phyloP scores from a whole-genome alignment of 2,329 filamentous ascomycete species.

The Xylaria multiplex region DNA sequence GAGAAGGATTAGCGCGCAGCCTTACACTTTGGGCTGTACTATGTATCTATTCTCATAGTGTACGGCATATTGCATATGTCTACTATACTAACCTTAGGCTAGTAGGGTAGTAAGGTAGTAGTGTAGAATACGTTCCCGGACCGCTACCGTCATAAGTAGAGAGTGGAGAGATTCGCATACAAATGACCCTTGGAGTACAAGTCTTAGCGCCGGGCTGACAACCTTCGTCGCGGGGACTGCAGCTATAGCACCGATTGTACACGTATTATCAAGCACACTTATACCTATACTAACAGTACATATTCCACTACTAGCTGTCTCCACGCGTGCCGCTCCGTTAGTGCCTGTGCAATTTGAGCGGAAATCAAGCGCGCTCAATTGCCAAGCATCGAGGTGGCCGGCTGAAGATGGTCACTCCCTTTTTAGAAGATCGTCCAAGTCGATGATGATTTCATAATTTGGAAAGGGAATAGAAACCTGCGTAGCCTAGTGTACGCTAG shows the following conservation, averaged over 20 bases:
- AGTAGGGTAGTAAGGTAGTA: too few species aligned
- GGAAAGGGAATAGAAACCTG: slow-evolving; percentile 1
- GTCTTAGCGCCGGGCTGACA: slow-evolving; percentile 2
- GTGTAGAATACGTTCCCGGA: too few species aligned
- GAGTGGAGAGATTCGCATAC: neutral
- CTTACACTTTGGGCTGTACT: neutral
- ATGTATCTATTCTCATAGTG: neutral
- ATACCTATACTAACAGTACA: neutral
- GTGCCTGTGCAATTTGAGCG: slow-evolving; percentile 17
- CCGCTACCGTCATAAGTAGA: neutral
- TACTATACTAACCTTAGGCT: too few species aligned
- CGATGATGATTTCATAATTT: slow-evolving; percentile 12
- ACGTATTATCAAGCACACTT: slow-evolving; percentile 2
- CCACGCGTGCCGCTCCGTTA: slow-evolving; percentile 34
- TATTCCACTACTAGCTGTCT: slow-evolving; percentile 1
- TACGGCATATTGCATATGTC: neutral
- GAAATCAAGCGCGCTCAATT: slow-evolving; percentile 16
- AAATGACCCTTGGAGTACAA: neutral
- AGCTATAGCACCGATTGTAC: neutral
- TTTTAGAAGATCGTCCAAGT: slow-evolving; percentile 5
- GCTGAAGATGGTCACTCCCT: slow-evolving; percentile 29
- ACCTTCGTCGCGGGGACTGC: slow-evolving; percentile 3
- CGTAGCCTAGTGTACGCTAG: neutral
- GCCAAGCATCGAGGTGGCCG: slow-evolving; percentile 14
- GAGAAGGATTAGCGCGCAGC: too few species aligned